Evolutionary conservation across 192 early-diverging fungal species (phyloP), one percentile per base, ranked within the genome.

Genomic region (Phlyctochytrium arcticum): DNA sequence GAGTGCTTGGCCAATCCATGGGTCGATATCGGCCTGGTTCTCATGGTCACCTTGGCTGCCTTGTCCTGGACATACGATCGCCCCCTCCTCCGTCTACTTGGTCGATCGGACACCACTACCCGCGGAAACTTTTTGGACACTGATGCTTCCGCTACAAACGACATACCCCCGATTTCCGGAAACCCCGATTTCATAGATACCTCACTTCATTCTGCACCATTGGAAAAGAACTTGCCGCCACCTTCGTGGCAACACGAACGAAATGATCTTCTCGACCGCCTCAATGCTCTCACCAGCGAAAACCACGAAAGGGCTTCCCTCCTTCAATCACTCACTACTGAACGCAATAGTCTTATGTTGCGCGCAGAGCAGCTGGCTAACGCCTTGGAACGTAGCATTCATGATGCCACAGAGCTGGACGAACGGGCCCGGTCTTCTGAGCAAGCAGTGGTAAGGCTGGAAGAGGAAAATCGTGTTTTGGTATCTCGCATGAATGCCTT

Each of bases 381-480:
- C 10, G 64, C 64, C 2, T 29, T 66, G 36, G 64, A 66, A 36
- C 21, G 42, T 8, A 30, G 31, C 15, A 57, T 66, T 10, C 10
- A 12, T 0, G 37, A 66, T n/a, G 64, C 54, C 5, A 30, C 39
- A 15, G 19, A 57, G 4, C n/a, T 66, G 42, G 54, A 48, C 26
- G 54, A 15, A 57, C 54, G 7, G 51, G 46, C 42, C 35, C 27
- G 15, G 24, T 31, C 12, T 5, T 49, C 37, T 51, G 24, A 44
- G 33, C 6, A 5, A 27, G 15, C 46, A 39, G 48, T 66, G n/a
- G n/a, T 29, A 23, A 24, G 44, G 3, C 36, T 66, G 6, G 64
- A 66, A 6, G 54, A 66, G 7, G 64, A 66, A 42, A 66, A 66
- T 33, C n/a, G 64, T 9, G 32, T 33, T 1, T 35, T 66, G 2